A percentile compares a stretch with the other conserved stretches of the same genome.
Evolutionary conservation across 257 asterid genomes (phyloP).

Genomic region (Scutellaria galericulata): DNA sequence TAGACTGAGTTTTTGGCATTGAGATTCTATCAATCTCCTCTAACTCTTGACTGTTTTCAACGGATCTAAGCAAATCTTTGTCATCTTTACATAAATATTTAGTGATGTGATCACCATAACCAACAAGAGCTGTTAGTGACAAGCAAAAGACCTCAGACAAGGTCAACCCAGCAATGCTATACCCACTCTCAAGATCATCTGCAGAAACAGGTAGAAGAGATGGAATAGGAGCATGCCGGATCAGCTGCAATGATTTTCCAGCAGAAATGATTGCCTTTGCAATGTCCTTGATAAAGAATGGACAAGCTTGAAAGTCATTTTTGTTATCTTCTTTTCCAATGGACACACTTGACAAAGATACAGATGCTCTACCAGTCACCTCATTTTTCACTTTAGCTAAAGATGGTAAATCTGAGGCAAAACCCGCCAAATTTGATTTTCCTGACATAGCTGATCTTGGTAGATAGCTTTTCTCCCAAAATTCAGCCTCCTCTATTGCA

Average conservation of each 20-base stretch:
- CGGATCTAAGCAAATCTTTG: conserved; percentile 46
- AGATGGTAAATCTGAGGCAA: conserved; percentile 47
- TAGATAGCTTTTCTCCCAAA: conserved; percentile 96
- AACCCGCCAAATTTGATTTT: conserved; percentile 39
- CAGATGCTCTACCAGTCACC: conserved; percentile 50
- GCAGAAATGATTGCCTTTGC: conserved; percentile 88
- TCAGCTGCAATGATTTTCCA: conserved; percentile 95
- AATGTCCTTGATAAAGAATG: conserved; percentile 74
- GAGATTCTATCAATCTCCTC: conserved; percentile 36
- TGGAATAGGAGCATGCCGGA: conserved; percentile 69
- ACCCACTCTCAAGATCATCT: conserved; percentile 40
- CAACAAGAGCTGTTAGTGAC: conserved; percentile 80
- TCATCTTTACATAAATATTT: conserved; percentile 59
- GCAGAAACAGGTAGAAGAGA: conserved; percentile 51
- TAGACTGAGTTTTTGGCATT: conserved; percentile 42
- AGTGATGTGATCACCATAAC: conserved; percentile 74
- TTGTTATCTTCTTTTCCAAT: conserved; percentile 56
- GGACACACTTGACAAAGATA: conserved; percentile 49
- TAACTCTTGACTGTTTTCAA: conserved; percentile 39
- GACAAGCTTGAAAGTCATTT: conserved; percentile 65
- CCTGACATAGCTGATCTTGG: conserved; percentile 55
- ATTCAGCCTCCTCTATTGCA: conserved; percentile 84
- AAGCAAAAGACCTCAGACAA: conserved; percentile 90
- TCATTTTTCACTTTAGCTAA: conserved; percentile 46
- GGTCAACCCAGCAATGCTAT: conserved; percentile 67